phyloP scores from a whole-genome alignment of 1,139 yeast species.

The Candida sanyaensis region DNA sequence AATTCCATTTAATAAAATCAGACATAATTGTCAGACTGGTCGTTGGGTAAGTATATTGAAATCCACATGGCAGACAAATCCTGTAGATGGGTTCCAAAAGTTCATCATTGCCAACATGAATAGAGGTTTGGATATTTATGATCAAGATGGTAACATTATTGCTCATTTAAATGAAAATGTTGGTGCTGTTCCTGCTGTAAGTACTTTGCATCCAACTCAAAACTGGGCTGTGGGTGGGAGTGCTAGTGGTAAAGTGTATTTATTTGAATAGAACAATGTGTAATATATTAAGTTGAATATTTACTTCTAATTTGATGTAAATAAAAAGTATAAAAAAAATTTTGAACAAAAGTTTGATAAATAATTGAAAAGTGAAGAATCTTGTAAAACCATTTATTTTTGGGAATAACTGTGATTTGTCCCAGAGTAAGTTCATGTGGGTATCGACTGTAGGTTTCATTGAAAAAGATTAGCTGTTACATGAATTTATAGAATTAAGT shows the following conservation, averaged over 20 bases:
- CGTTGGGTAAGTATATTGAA: slow-evolving; percentile 94
- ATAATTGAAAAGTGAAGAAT: neutral
- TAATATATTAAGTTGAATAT: neutral
- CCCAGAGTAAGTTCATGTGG: too few species aligned
- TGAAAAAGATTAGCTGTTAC: too few species aligned
- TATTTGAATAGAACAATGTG: slow-evolving; percentile 39
- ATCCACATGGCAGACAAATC: slow-evolving; percentile 76
- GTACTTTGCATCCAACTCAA: slow-evolving; percentile 75
- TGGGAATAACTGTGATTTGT: too few species aligned
- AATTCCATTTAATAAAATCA: slow-evolving; percentile 59
- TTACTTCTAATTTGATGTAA: neutral
- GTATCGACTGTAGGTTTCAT: too few species aligned
- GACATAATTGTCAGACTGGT: slow-evolving; percentile 94
- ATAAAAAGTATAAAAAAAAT: neutral
- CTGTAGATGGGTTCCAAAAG: slow-evolving; percentile 73
- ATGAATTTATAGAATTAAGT: too few species aligned
- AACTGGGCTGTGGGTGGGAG: slow-evolving; percentile 95
- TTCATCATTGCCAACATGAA: slow-evolving; percentile 94
- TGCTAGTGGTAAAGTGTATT: slow-evolving; percentile 87
- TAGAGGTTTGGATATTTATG: slow-evolving; percentile 78
- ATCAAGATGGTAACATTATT: slow-evolving; percentile 70
- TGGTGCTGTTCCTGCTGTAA: slow-evolving; percentile 93
- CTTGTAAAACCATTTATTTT: too few species aligned
- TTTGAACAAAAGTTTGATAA: neutral
- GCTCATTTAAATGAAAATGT: slow-evolving; percentile 69